Evolutionary conservation across 176 grass and related monocot species (phyloP), one percentile per base, ranked within the genome.

Genomic region (Avena atlantica): DNA sequence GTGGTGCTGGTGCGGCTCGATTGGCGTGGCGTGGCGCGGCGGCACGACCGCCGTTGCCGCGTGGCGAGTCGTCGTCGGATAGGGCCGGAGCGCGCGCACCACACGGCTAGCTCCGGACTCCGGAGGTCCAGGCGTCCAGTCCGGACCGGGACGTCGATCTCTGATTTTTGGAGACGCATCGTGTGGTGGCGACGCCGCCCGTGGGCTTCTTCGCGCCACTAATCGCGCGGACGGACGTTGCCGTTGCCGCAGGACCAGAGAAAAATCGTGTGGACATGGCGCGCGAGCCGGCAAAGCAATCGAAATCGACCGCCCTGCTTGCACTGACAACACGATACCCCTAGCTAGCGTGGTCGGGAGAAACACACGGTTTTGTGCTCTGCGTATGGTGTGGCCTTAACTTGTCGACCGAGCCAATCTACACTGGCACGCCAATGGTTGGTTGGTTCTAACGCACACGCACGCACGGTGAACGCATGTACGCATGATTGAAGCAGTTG

Each of bases 181-280:
- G 56, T 74, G 85, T 87, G 85, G 85, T 1, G 49, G 78, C 68
- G 68, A 81, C 40, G 77, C 67, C 78, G 57, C 49, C 67, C 78
- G 56, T 31, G 76, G 44, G 9, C 74, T 60, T 37, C 15, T 20
- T 8, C 40, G 55, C 21, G 74, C 82, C 56, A 69, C 23, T 24
- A 67, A 23, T 20, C 42, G 9, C 70, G 12, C 1, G 15, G 2
- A 11, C 9, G 87, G 48, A 53, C 36, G 81, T 13, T 63, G 63
- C 37, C 37, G 6, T 13, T 63, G 64, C 40, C 40, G 6, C 6
- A 42, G 40, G 61, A 19, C 61, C 61, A 64, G 13, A 14, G 27
- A 67, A 31, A 67, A 67, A 49, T 80, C 72, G 3, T 68, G 61
- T 78, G 74, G 72, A 23, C 21, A 66, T 17, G 58, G 27, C 40